Conservation (phyloP, 2,329 filamentous ascomycete genomes). For the Graphilbum ipis-grandicollis region DNA sequence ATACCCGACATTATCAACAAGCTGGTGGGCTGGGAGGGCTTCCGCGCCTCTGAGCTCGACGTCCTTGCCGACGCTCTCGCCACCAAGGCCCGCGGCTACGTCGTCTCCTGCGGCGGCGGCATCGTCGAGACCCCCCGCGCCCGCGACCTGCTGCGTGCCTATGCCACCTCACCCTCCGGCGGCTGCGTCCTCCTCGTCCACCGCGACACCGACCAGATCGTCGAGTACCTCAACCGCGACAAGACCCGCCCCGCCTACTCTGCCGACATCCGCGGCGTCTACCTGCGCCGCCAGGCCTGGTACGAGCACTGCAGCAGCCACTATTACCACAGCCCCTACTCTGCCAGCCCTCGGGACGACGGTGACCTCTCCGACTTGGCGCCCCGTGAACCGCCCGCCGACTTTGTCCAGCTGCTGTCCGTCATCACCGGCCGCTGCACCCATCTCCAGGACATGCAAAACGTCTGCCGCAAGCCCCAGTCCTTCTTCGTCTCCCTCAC, state of each 20-base stretch:
- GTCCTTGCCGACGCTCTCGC: constrained; percentile 57
- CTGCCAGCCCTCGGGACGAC: constrained; percentile 8
- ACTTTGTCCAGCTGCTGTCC: constrained; percentile 58
- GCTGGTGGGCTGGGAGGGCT: constrained; percentile 66
- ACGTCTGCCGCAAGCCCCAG: constrained; percentile 45
- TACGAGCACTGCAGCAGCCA: constrained; percentile 89
- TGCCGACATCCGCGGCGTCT: constrained; percentile 83
- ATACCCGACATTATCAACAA: constrained; percentile 75
- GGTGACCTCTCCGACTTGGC: too few relatives aligned
- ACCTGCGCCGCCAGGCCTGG: constrained; percentile 74
- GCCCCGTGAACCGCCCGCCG: constrained; percentile 35
- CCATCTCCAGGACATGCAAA: constrained; percentile 34
- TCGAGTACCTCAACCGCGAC: constrained; percentile 76
- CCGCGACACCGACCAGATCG: constrained; percentile 71
- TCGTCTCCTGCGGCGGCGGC: constrained; percentile 89
- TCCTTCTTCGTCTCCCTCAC: constrained; percentile 93
- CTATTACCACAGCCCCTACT: constrained; percentile 75
- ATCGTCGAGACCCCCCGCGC: constrained; percentile 76
- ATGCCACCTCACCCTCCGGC: constrained; percentile 53
- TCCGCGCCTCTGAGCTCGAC: constrained; percentile 61
- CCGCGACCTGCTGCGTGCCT: constrained; percentile 55
- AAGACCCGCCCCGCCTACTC: constrained; percentile 84
- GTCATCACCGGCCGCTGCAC: constrained; percentile 46
- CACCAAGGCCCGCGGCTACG: constrained; percentile 55
- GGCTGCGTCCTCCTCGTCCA: constrained; percentile 80